phyloP scores from a whole-genome alignment of 73 alveolate genomes.

The Uronychia setigera region DNA sequence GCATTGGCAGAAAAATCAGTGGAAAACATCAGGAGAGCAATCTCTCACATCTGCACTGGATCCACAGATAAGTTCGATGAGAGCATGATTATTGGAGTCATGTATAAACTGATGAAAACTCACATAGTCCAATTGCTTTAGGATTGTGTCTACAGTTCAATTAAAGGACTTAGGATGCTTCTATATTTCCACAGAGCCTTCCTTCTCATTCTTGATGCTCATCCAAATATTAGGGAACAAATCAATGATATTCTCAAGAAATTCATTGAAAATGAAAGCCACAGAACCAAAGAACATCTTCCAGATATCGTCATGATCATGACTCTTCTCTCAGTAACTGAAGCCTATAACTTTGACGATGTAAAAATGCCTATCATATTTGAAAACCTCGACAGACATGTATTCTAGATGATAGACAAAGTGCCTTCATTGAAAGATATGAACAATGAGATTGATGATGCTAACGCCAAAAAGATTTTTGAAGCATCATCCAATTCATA shows the following conservation, averaged over 20 bases:
- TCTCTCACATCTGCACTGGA: conserved; percentile 71
- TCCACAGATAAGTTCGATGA: conserved; percentile 80
- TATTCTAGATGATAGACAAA: conserved; percentile 84
- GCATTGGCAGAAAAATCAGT: conserved; percentile 73
- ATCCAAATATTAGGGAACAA: conserved; percentile 78
- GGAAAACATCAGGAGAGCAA: conserved; percentile 73
- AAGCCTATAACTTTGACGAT: conserved; percentile 72
- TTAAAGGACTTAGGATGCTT: conserved; percentile 86
- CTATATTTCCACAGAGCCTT: conserved; percentile 84
- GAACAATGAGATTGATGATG: not conserved
- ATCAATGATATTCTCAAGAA: conserved; percentile 75
- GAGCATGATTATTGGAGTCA: conserved; percentile 77
- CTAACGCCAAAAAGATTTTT: conserved; percentile 9
- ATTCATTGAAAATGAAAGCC: conserved; percentile 86
- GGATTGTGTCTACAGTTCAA: conserved; percentile 86
- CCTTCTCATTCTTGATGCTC: conserved; percentile 76
- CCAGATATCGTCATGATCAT: conserved; percentile 90
- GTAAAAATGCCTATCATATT: conserved; percentile 66
- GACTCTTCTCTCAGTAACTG: conserved; percentile 75
- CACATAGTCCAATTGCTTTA: conserved; percentile 74
- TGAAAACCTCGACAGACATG: conserved; percentile 92
- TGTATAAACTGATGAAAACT: conserved; percentile 87
- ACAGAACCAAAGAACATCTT: conserved; percentile 79
- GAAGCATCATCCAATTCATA: conserved; percentile 9
- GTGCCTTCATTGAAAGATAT: conserved; percentile 81